Base-by-base conservation (phyloP, 2,329 filamentous ascomycete genomes). In the Apiospora aurea region DNA sequence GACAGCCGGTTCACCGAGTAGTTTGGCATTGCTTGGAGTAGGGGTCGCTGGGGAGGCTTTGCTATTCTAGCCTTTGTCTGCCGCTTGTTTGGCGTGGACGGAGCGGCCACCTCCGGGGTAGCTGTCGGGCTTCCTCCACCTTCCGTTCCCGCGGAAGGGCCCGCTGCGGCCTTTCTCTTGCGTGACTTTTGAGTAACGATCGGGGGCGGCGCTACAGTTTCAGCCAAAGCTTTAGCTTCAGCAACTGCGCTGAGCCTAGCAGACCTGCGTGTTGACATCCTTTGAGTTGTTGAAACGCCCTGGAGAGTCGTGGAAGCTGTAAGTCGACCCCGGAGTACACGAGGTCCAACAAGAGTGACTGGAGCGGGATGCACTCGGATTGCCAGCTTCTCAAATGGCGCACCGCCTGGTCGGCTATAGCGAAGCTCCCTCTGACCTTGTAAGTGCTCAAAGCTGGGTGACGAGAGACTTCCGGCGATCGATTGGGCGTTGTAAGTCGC, bases 11-110 rank as follows among this genome's bases (percentile, higher is more conserved):
- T 82, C 80, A 49, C 80, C 80, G 13, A 86, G 84, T 69, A 85
- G 80, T 41, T 79, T 80, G 16, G 81, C 83, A 61, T 82, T 83
- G 73, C 81, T 82, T n/a, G 86, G 84, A 1, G 86, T 87, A 0
- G 86, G 86, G 5, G 87, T 88, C 34, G 80, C 76, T 24, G 86
- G 85, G 82, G 81, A 41, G 78, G 78, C 10, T 75, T 71, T 81
- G 78, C 53, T 71, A 73, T 16, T 43, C 67, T 67, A 67, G 57
- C 13, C 75, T 77, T 75, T 24, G 73, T 41, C 2, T 78, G 78
- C 67, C 78, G 77, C 73, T 76, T 81, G 69, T 73, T 78, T 53
- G 79, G 78, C 67, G 79, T 79, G 51, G 77, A 73, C 11, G 81
- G 77, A 38, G 77, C 76, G 26, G 75, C 74, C 24, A 76, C 67